Base-by-base conservation (phyloP, 139 green algal genomes). In the Haematococcus lacustris region DNA sequence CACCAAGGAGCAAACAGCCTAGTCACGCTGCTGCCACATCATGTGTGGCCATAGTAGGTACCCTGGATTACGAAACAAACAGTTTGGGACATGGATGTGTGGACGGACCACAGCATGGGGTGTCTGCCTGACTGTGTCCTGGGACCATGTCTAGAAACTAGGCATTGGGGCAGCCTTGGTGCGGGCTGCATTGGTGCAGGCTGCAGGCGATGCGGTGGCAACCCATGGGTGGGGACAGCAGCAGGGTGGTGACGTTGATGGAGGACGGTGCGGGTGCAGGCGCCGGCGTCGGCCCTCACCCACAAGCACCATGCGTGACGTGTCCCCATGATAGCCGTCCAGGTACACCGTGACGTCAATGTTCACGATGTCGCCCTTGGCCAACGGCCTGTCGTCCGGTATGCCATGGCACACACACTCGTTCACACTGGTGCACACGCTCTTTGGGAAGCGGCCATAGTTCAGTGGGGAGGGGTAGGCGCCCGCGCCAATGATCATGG, bases 321-420 rank as follows among this genome's bases (percentile, higher is more conserved):
- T 98, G 79, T 99, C 95, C 28, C 95, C 95, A 78, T 99, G 95
- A 80, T 97, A 92, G 2, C 95, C 94, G 73, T 98, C 81, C 4
- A 97, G 79, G 75, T 87, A 98, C 7, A 98, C 94, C 1, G 94
- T 98, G 38, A 98, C 94, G 75, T 98, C 94, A 53, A 98, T 94
- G 84, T 98, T 98, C 60, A 98, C 61, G 68, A 98, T 96, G 85
- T 98, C 94, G 1, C 94, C 94, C 23, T 94, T 85, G 35, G 82
- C 38, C 35, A 78, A 39, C n/a, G 73, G 68, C 35, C 81, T 70
- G 68, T 76, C 74, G 76, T 90, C 85, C 25, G 85, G 85, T 41
- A 91, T 88, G 68, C 92, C 95, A 79, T 99, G 95, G 81, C 95
- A 99, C 37, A 98, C 91, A 76, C 89, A 96, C 83, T 99, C 95